Percentiles rank a stretch among this genome's conserved stretches.
Evolutionary conservation across 345 rosid genomes (phyloP).

Genomic region (Xanthoceras sorbifolium): DNA sequence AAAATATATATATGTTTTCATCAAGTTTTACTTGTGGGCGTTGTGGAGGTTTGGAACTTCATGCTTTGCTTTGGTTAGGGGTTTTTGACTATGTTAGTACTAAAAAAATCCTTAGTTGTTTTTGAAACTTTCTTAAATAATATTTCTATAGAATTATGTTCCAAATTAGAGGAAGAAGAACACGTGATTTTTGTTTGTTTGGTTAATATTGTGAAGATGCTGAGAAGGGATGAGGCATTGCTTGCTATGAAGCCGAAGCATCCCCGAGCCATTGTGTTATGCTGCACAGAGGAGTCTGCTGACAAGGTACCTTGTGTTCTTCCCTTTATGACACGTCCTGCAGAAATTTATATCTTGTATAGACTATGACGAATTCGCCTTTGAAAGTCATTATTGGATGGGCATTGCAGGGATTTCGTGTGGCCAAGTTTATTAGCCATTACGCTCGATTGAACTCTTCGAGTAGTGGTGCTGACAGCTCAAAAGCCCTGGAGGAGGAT

Average conservation of each 20-base stretch:
- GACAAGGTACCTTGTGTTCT: constrained; percentile 48
- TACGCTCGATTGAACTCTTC: constrained; percentile 52
- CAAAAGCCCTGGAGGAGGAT: constrained; percentile 49
- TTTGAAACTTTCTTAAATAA: not conserved
- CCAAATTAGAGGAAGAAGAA: not conserved
- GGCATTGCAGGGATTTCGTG: constrained; percentile 46
- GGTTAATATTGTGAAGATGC: constrained; percentile 38
- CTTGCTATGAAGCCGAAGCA: constrained; percentile 56
- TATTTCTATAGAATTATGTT: not conserved
- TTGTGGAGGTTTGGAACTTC: constrained; percentile 3
- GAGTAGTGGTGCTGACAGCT: constrained; percentile 47
- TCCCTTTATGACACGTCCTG: not conserved
- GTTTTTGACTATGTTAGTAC: too few species aligned
- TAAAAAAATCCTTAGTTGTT: too few species aligned
- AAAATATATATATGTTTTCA: not conserved
- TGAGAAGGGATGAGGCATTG: constrained; percentile 54
- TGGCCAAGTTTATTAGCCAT: constrained; percentile 57
- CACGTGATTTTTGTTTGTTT: not conserved
- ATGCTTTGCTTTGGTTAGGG: not conserved
- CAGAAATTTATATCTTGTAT: not conserved
- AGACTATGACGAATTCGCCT: not conserved
- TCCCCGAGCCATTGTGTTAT: constrained; percentile 67
- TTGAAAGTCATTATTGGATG: constrained; percentile 8
- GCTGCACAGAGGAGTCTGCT: constrained; percentile 59
- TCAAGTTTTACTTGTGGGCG: constrained; percentile 4